Percentiles rank a stretch among this genome's conserved stretches.
Evolutionary conservation across 192 early-diverging fungal genomes (phyloP).

Genomic region (Coemansia guatemalensis): DNA sequence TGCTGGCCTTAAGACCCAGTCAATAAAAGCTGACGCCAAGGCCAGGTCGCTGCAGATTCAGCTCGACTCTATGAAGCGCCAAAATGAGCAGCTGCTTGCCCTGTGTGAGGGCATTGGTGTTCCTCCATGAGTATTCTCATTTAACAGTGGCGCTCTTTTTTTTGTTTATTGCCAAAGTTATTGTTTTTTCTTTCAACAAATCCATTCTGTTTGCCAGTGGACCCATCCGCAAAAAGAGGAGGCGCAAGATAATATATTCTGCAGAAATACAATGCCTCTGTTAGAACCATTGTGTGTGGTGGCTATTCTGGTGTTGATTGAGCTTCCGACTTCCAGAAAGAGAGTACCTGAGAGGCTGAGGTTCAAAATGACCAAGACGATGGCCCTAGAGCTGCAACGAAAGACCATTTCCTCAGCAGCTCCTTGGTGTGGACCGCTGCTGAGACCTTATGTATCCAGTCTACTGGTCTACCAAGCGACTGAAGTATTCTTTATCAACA

Average conservation of each 20-base stretch:
- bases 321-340: too few relatives aligned
- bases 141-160: neutral
- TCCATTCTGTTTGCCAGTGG: neutral
- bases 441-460: too few relatives aligned
- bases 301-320: neutral
- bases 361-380: too few relatives aligned
- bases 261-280: neutral
- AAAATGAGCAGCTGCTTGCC: conserved; percentile 45
- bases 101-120: conserved; percentile 21
- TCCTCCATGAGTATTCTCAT: neutral
- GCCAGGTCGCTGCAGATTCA: conserved; percentile 37
- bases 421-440: too few relatives aligned
- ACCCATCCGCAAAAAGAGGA: too few relatives aligned
- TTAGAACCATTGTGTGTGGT: conserved; percentile 6
- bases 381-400: too few relatives aligned
- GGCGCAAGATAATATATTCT: too few relatives aligned
- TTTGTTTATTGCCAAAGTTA: neutral
- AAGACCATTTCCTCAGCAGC: too few relatives aligned
- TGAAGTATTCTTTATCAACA: too few relatives aligned
- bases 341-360: too few relatives aligned
- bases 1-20: conserved; percentile 14
- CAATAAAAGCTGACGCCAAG: conserved; percentile 24
- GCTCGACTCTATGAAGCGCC: conserved; percentile 40
- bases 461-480: too few relatives aligned
- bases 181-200: neutral